Evolutionary conservation across 441 rosid species (phyloP).

Genomic region (Gossypium laxum): DNA sequence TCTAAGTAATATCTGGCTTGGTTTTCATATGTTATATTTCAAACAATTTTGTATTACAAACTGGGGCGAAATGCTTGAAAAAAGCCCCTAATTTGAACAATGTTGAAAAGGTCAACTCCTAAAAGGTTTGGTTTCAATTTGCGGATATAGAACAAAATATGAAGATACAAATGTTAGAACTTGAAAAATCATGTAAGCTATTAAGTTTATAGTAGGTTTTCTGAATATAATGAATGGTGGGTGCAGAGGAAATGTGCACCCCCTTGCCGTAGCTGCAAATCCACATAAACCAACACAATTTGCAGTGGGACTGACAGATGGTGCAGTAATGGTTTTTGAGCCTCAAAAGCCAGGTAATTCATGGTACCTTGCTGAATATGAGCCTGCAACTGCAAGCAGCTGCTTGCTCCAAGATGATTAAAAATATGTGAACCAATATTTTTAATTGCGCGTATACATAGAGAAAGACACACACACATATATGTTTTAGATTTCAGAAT

Average conservation of each 20-base stretch:
- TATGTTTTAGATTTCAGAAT: background rate
- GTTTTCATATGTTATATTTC: too few species aligned
- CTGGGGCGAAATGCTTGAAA: too few species aligned
- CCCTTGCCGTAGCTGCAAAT: constrained; percentile 41
- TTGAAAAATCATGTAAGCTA: too few species aligned
- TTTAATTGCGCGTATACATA: background rate
- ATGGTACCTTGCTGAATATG: constrained; percentile 22
- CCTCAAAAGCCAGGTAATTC: constrained; percentile 21
- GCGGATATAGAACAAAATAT: too few species aligned
- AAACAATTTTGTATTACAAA: too few species aligned
- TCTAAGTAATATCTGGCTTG: too few species aligned
- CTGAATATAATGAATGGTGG: background rate
- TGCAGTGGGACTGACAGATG: constrained; percentile 41
- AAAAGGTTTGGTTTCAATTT: too few species aligned
- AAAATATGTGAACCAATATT: background rate
- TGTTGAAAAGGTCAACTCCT: too few species aligned
- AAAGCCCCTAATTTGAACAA: too few species aligned
- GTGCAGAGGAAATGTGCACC: constrained; percentile 29
- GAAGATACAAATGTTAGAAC: too few species aligned
- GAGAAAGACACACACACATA: background rate
- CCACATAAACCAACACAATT: constrained; percentile 48
- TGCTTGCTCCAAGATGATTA: constrained; percentile 16
- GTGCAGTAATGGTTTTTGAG: constrained; percentile 31
- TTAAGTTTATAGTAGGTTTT: background rate
- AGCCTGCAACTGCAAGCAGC: constrained; percentile 15